A percentile compares a stretch with the other conserved stretches of the same genome.
Evolutionary conservation across 352 stramenopile genomes (phyloP).

Genomic region (Phytophthora cajani): DNA sequence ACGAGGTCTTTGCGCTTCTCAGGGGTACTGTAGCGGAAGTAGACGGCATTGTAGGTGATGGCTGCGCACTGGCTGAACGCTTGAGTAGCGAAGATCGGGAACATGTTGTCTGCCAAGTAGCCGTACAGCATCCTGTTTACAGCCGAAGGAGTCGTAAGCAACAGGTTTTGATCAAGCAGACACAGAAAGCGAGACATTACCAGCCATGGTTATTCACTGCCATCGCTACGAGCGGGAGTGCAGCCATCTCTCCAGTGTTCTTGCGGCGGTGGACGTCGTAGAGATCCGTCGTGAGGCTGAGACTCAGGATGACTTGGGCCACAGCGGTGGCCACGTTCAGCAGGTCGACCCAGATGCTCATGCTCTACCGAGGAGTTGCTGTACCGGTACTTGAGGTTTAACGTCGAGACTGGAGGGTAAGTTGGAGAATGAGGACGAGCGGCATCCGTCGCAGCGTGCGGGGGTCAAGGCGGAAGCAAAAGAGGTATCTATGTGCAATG

Average conservation of each 20-base stretch:
- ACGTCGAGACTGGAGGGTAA: neutral
- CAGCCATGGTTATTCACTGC: slow-evolving; percentile 33
- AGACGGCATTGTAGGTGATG: slow-evolving; percentile 29
- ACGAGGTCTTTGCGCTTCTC: slow-evolving; percentile 23
- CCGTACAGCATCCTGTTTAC: slow-evolving; percentile 33
- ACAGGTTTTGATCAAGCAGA: neutral
- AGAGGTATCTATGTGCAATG: slow-evolving; percentile 13
- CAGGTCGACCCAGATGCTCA: slow-evolving; percentile 28
- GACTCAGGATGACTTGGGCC: slow-evolving; percentile 23
- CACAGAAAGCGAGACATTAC: slow-evolving; percentile 8
- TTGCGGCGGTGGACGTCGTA: slow-evolving; percentile 30
- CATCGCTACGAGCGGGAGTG: slow-evolving; percentile 29
- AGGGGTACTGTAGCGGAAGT: slow-evolving; percentile 19
- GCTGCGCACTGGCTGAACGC: slow-evolving; percentile 27
- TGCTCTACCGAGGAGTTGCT: slow-evolving; percentile 1
- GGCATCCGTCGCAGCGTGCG: neutral
- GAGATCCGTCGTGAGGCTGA: slow-evolving; percentile 30
- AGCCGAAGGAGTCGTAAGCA: neutral
- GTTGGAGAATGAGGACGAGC: slow-evolving; percentile 7
- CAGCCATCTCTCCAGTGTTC: slow-evolving; percentile 27
- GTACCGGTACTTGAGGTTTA: neutral
- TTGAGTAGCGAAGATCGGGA: slow-evolving; percentile 35
- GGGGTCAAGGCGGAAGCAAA: neutral
- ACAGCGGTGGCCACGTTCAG: slow-evolving; percentile 25
- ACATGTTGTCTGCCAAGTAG: slow-evolving; percentile 31